Evolutionary conservation across 345 rosid genomes (phyloP), one percentile per base, ranked within the genome.

Genomic region (Gossypium mustelinum): DNA sequence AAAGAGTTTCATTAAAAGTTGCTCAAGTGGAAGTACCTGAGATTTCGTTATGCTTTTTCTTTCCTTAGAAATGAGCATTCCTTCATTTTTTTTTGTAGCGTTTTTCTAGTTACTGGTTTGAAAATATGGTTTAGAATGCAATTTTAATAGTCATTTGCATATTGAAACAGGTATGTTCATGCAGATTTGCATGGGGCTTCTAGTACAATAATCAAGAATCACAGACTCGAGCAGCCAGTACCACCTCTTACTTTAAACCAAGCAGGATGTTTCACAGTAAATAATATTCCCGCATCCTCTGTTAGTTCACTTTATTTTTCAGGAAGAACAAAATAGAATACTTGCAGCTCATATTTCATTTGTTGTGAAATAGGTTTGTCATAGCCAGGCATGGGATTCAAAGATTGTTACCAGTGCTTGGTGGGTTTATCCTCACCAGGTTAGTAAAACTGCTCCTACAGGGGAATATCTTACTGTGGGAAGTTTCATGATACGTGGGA

Each of bases 371-470:
- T 79, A 93, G 99, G 99, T 95, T 77, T 95, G 98, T 81, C 97
- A 93, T 72, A 93, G 99, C 83, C 91, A 91, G 78, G 99, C 98
- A 73, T 95, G 99, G 99, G 93, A 95, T 83, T 95, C 98, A 27
- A 95, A 95, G 87, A 93, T 95, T 78, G 92, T 95, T 69, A 93
- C 99, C 68, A 93, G 99, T 71, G 99, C 98, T 76, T 95, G 99
- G 98, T 95, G 99, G 99, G 99, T 95, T 62, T 87, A 91, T 82
- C 98, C 97, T 80, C 90, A 87, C 82, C 99, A 95, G 80, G 99
- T 95, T 78, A 95, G 89, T 84, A 95, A 95, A 91, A 93, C 97
- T 79, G 99, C 99, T 78, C 99, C 99, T 48, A 95, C 99, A 8
- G 99, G 99, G 72, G 99, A 95, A 83, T 95, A 95, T 81, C 99